Conservation (phyloP, 2,329 filamentous ascomycete species). For the Paraphoma chrysanthemicola region DNA sequence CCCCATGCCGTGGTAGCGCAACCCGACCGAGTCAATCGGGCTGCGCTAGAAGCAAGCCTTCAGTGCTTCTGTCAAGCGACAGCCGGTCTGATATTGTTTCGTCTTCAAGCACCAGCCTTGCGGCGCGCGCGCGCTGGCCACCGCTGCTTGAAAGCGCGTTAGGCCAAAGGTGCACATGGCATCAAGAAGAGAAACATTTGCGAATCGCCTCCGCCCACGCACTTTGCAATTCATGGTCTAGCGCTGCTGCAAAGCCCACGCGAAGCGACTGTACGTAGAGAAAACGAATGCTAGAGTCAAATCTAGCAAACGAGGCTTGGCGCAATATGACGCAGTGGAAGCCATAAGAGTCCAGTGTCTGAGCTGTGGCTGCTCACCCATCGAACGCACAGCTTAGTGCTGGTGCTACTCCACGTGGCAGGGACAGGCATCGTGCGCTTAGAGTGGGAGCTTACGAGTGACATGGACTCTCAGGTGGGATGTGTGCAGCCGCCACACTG, state of each 20-base stretch:
- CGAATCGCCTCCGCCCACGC: not conserved
- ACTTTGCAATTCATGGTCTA: not conserved
- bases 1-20: constrained; percentile 31
- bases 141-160: not conserved
- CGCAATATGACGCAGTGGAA: constrained; percentile 3
- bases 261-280: not conserved
- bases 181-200: not conserved
- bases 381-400: not conserved
- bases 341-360: not conserved
- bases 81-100: constrained; percentile 5
- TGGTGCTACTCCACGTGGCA: constrained; percentile 11
- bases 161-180: not conserved
- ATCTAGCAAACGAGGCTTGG: constrained; percentile 3
- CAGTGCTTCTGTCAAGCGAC: constrained; percentile 1
- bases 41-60: constrained; percentile 2
- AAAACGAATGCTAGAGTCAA: not conserved
- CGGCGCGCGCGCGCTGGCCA: constrained; percentile 1
- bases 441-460: not conserved
- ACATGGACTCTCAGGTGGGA: not conserved
- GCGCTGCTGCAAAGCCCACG: constrained; percentile 2
- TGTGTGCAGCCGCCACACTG: not conserved
- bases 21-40: constrained; percentile 20
- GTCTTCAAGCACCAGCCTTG: not conserved
- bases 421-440: constrained; percentile 8
- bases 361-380: too few relatives aligned